Conservation (phyloP, 2,329 filamentous ascomycete genomes). For the Neocucurbitaria cava region DNA sequence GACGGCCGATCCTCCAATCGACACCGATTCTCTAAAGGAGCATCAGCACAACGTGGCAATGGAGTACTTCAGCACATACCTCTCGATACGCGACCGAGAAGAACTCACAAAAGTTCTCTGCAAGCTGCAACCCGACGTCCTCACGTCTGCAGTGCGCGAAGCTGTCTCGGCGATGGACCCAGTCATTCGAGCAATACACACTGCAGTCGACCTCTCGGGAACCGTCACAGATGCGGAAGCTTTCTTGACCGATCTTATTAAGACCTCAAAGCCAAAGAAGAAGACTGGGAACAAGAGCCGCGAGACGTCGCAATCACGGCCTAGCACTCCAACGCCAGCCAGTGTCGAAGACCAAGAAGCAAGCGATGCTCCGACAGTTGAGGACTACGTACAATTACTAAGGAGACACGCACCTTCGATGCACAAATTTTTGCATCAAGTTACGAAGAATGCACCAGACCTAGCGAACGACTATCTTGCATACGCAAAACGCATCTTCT, state of each 20-base stretch:
- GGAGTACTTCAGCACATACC: slow-evolving; percentile 73
- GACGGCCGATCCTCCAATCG: slow-evolving; percentile 53
- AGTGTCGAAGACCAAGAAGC: slow-evolving; percentile 29
- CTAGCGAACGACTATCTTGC: slow-evolving; percentile 66
- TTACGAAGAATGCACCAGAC: slow-evolving; percentile 71
- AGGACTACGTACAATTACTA: slow-evolving; percentile 74
- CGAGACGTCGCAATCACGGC: slow-evolving; percentile 27
- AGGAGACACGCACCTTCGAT: slow-evolving; percentile 67
- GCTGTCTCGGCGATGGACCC: slow-evolving; percentile 73
- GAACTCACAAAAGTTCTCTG: slow-evolving; percentile 72
- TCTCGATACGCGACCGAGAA: slow-evolving; percentile 76
- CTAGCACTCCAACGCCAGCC: slow-evolving; percentile 30
- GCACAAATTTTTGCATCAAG: slow-evolving; percentile 75
- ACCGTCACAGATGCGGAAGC: slow-evolving; percentile 71
- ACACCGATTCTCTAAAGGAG: slow-evolving; percentile 59
- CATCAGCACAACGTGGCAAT: slow-evolving; percentile 69
- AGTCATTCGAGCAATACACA: slow-evolving; percentile 74
- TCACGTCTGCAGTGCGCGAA: slow-evolving; percentile 73
- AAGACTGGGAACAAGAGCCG: slow-evolving; percentile 35
- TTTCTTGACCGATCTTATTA: slow-evolving; percentile 76
- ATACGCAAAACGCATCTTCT: slow-evolving; percentile 66
- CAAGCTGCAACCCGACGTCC: slow-evolving; percentile 71
- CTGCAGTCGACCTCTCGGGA: slow-evolving; percentile 72
- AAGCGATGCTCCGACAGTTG: slow-evolving; percentile 62
- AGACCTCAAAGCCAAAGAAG: slow-evolving; percentile 53